Evolutionary conservation across 2,329 filamentous ascomycete genomes (phyloP).

Genomic region (Scedosporium apiospermum): DNA sequence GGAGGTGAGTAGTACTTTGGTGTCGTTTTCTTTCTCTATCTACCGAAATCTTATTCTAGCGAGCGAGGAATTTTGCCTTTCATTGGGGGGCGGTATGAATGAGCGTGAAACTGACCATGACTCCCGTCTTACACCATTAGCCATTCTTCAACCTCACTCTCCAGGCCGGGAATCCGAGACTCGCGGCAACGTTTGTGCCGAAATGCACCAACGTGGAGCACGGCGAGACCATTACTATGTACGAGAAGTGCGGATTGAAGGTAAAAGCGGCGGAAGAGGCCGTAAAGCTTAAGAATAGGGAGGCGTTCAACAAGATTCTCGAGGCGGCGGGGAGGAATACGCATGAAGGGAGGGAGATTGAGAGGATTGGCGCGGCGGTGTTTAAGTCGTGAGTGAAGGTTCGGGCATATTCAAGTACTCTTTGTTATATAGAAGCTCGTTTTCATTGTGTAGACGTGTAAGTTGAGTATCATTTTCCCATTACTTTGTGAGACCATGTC

Average conservation of each 20-base stretch:
- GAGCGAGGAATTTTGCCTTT: not conserved
- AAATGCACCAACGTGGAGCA: conserved; percentile 69
- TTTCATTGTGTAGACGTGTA: too few relatives aligned
- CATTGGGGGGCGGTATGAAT: not conserved
- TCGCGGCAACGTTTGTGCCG: conserved; percentile 74
- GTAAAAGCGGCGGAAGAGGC: conserved; percentile 89
- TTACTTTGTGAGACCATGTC: too few relatives aligned
- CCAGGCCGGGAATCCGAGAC: conserved; percentile 78
- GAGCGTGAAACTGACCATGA: conserved; percentile 2
- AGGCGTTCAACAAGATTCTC: conserved; percentile 63
- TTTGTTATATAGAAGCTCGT: too few relatives aligned
- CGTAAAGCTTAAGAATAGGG: conserved; percentile 67
- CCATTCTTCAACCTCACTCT: conserved; percentile 88
- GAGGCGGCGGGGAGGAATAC: conserved; percentile 63
- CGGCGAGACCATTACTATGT: conserved; percentile 76
- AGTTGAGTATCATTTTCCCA: too few relatives aligned
- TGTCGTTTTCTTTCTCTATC: not conserved
- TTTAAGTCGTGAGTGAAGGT: conserved; percentile 29
- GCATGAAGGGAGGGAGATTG: conserved; percentile 65
- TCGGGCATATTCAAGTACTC: too few relatives aligned
- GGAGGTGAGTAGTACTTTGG: conserved; percentile 55
- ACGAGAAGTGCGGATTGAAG: conserved; percentile 87
- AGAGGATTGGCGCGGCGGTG: conserved; percentile 58
- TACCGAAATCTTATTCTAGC: not conserved
- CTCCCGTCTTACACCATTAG: conserved; percentile 25